Evolutionary conservation across 371 early-diverging fungal genomes (phyloP), one percentile per base, ranked within the genome.

Genomic region (Lichtheimia hyalospora): DNA sequence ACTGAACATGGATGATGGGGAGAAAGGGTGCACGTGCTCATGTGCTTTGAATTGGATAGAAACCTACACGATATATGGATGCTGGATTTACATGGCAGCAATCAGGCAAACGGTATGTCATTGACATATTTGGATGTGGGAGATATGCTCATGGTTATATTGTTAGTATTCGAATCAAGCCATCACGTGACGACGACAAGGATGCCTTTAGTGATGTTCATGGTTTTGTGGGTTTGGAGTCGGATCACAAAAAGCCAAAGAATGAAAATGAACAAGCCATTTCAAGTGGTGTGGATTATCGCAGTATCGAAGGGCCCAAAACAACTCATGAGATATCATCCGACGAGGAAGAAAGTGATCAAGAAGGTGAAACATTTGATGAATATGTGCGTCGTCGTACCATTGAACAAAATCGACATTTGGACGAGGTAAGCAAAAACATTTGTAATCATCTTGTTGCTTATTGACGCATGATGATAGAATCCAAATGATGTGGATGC

Each of bases 401-500:
- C 4, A 72, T 77, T 23, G 68, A 77, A 24, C 73, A 63, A 42
- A 74, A 81, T 34, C 58, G 58, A 25, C 34, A 64, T 24, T 27
- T 80, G n/a, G 67, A 62, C 8, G 49, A 75, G 64, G 67, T 67
- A 58, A 52, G 43, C 6, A 34, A 34, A 10, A 34, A 10, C 8
- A 34, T 8, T 1, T 10, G 10, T 6, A 52, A 10, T 4, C 21
- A 20, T 50, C 16, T 2, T 48, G 14, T 24, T 51, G 16, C 40
- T 42, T 44, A 28, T 14, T 21, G 46, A 49, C 40, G 27, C 10
- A 13, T 1, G 34, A 34, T 5, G 14, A 40, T 58, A 88, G 84
- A 68, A 87, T 25, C 87, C 88, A 0, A 66, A 84, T 7, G 77
- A 93, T 64, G 68, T 84, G 5, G 54, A 70, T 5, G 62, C 78